Evolutionary conservation across 345 rosid genomes (phyloP).

Genomic region (Hypericum perforatum): DNA sequence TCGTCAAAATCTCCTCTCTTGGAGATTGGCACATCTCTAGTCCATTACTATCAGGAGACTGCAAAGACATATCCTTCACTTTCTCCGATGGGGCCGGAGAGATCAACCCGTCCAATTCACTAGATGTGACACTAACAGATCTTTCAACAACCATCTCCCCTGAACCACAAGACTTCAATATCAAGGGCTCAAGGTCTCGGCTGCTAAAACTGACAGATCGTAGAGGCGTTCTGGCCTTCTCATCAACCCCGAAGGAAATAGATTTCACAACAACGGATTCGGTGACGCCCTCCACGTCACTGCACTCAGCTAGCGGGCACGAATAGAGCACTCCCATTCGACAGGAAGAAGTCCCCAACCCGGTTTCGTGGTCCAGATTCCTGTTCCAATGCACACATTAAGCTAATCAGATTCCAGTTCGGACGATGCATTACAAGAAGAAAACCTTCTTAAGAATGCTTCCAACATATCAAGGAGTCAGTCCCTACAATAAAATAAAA

Average conservation of each 20-base stretch:
- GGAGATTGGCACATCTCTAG: constrained; percentile 12
- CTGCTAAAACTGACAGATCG: constrained; percentile 60
- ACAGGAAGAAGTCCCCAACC: constrained; percentile 7
- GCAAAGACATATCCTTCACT: constrained; percentile 9
- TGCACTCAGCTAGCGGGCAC: constrained; percentile 44
- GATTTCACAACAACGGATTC: constrained; percentile 74
- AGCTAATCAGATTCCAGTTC: not conserved
- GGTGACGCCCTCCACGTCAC: constrained; percentile 45
- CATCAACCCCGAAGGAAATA: constrained; percentile 62
- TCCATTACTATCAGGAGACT: constrained; percentile 1
- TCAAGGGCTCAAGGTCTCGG: constrained; percentile 42
- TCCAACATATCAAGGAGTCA: too few species aligned
- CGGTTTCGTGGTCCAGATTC: constrained; percentile 11
- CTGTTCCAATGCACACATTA: constrained; percentile 17
- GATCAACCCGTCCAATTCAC: constrained; percentile 42
- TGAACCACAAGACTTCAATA: constrained; percentile 49
- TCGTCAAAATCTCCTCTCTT: constrained; percentile 15
- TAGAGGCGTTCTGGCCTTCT: constrained; percentile 37
- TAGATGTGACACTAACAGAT: constrained; percentile 65
- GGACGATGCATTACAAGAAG: too few species aligned
- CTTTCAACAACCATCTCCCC: constrained; percentile 66
- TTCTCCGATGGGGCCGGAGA: constrained; percentile 21
- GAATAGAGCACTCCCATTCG: constrained; percentile 66
- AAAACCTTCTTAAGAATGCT: too few species aligned
- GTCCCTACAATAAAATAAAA: too few species aligned